A percentile compares a stretch with the other conserved stretches of the same genome.
These are phyloP conservation scores for Colletotrichum scovillei DNA, from an alignment of 2,329 filamentous ascomycete species.

Conservation along the genomic window DNA sequence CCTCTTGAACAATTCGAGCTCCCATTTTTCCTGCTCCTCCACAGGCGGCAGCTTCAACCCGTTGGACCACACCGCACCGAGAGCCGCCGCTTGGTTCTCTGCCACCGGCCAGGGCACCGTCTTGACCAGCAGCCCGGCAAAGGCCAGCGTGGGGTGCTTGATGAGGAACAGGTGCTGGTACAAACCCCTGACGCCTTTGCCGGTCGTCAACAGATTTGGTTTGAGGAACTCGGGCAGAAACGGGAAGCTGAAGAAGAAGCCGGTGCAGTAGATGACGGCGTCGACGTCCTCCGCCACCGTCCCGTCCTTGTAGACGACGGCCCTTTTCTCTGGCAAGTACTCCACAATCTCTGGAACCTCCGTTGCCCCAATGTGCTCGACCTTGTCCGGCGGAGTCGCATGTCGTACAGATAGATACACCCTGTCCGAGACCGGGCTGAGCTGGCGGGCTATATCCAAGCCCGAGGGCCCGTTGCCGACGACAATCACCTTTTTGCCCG, in stretches of 20 bases:
- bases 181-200: conserved; percentile 75
- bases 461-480: conserved; percentile 89
- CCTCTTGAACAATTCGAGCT: conserved; percentile 65
- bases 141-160: conserved; percentile 80
- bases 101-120: conserved; percentile 89
- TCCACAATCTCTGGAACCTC: conserved; percentile 70
- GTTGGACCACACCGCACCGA: conserved; percentile 83
- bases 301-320: conserved; percentile 74
- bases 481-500: conserved; percentile 79
- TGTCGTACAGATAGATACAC: conserved; percentile 74
- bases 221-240: conserved; percentile 61
- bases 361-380: conserved; percentile 57
- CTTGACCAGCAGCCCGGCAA: conserved; percentile 80
- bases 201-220: conserved; percentile 71
- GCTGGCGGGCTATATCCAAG: conserved; percentile 83
- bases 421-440: conserved; percentile 67
- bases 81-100: conserved; percentile 81
- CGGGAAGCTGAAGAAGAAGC: conserved; percentile 82
- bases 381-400: conserved; percentile 56
- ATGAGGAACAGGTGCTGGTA: conserved; percentile 86
- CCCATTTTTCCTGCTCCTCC: conserved; percentile 78
- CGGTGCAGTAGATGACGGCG: conserved; percentile 81
- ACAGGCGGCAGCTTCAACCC: conserved; percentile 71
- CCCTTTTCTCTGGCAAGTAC: conserved; percentile 64
- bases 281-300: conserved; percentile 72